Evolutionary conservation across 2,329 filamentous ascomycete genomes (phyloP).

Genomic region (Aspergillus nomiae): DNA sequence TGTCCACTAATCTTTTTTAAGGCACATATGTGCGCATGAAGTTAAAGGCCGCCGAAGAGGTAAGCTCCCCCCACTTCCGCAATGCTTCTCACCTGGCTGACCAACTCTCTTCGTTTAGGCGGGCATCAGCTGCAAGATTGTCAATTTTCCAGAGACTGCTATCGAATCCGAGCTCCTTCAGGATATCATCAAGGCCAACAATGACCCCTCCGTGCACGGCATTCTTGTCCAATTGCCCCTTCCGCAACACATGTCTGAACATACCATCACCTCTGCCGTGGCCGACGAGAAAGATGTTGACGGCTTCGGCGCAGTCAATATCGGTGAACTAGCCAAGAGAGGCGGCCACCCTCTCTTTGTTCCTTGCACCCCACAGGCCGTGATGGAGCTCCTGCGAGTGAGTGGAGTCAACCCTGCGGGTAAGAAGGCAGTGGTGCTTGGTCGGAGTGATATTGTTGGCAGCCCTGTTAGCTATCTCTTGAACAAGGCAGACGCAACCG

Average conservation of each 20-base stretch:
- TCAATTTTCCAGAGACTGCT: constrained; percentile 80
- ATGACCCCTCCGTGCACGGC: constrained; percentile 82
- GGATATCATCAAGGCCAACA: constrained; percentile 78
- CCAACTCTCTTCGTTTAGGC: constrained; percentile 57
- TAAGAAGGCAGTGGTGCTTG: constrained; percentile 92
- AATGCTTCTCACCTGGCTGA: neutral
- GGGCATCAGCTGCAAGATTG: constrained; percentile 82
- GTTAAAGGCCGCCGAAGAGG: constrained; percentile 92
- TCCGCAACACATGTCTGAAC: constrained; percentile 86
- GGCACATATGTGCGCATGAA: constrained; percentile 99
- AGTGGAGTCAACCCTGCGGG: constrained; percentile 80
- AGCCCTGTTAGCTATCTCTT: constrained; percentile 95
- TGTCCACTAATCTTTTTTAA: constrained; percentile 42
- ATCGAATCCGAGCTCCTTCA: constrained; percentile 84
- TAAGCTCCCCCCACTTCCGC: constrained; percentile 41
- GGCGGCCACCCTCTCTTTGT: constrained; percentile 86
- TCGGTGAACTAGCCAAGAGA: constrained; percentile 94
- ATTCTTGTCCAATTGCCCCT: constrained; percentile 93
- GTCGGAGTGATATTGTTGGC: constrained; percentile 94
- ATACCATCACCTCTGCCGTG: constrained; percentile 85
- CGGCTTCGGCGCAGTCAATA: constrained; percentile 91
- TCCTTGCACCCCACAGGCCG: constrained; percentile 94
- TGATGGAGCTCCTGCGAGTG: constrained; percentile 88
- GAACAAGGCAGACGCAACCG: constrained; percentile 93
- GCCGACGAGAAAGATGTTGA: constrained; percentile 96